These are phyloP conservation scores for Lepidopterella palustris DNA, from an alignment of 495 filamentous ascomycete species.

Conservation along the genomic window DNA sequence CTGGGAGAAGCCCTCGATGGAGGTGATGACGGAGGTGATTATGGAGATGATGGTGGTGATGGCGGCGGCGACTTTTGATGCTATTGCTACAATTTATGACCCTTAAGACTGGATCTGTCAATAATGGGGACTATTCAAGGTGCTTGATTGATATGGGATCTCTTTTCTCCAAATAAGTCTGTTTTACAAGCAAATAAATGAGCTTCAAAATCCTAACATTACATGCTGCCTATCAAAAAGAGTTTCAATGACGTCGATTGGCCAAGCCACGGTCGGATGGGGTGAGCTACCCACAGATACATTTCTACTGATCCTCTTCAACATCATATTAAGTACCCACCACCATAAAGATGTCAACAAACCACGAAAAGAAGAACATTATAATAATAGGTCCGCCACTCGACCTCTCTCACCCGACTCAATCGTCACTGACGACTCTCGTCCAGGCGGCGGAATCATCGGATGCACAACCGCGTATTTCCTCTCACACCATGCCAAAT, in stretches of 20 bases:
- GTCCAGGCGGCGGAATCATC: slow-evolving; percentile 89
- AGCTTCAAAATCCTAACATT: not conserved
- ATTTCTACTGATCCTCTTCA: not conserved
- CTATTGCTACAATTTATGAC: too few relatives aligned
- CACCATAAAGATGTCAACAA: slow-evolving; percentile 17
- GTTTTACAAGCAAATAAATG: not conserved
- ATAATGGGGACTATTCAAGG: slow-evolving; percentile 42
- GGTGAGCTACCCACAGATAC: not conserved
- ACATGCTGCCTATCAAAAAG: too few relatives aligned
- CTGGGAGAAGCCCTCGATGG: slow-evolving; percentile 56
- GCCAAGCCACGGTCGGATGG: too few relatives aligned
- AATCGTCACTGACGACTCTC: not conserved
- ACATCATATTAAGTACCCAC: not conserved
- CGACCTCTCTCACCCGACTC: not conserved
- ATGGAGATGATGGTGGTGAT: slow-evolving; percentile 28
- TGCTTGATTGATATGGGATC: too few relatives aligned
- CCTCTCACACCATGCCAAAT: slow-evolving; percentile 80
- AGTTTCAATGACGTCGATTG: not conserved
- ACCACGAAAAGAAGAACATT: slow-evolving; percentile 16
- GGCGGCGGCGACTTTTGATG: slow-evolving; percentile 19
- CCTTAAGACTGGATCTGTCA: too few relatives aligned
- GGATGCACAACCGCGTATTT: slow-evolving; percentile 92
- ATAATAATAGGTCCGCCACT: slow-evolving; percentile 24
- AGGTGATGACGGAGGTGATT: slow-evolving; percentile 17
- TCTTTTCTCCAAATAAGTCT: not conserved